A percentile compares a stretch with the other conserved stretches of the same genome.
phyloP scores from a whole-genome alignment of 2,329 filamentous ascomycete genomes.

The Xylariaceae sp. region DNA sequence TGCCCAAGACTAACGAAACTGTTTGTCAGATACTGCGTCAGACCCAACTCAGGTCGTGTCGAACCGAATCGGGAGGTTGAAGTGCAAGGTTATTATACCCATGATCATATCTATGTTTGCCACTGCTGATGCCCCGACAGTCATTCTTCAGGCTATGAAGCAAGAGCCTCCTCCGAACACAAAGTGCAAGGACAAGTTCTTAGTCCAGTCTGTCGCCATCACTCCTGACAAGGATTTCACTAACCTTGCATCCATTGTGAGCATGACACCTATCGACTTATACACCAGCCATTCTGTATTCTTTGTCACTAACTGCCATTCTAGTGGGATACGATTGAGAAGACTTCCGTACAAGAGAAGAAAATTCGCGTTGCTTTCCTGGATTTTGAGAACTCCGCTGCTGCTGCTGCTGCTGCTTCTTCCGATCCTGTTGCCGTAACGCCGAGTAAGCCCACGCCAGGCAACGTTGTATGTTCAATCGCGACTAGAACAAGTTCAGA shows the following conservation, averaged over 20 bases:
- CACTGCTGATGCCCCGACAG: conserved; percentile 42
- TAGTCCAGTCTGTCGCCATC: conserved; percentile 86
- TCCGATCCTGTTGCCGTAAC: conserved; percentile 29
- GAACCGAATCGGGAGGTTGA: conserved; percentile 86
- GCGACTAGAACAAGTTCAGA: conserved; percentile 9
- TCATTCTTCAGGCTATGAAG: conserved; percentile 97
- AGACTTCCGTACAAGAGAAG: conserved; percentile 76
- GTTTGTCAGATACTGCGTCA: conserved; percentile 79
- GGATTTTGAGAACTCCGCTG: conserved; percentile 50
- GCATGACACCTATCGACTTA: conserved; percentile 27
- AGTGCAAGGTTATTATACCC: conserved; percentile 68
- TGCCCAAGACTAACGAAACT: conserved; percentile 21
- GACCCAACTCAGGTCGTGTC: conserved; percentile 94
- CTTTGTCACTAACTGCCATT: conserved; percentile 22
- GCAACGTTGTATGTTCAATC: conserved; percentile 37
- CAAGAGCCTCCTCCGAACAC: conserved; percentile 79
- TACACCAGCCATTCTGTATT: conserved; percentile 18
- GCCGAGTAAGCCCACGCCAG: conserved; percentile 37
- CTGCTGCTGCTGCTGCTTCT: conserved; percentile 22
- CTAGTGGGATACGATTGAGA: conserved; percentile 76
- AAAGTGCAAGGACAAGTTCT: conserved; percentile 95
- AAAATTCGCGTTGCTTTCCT: conserved; percentile 94
- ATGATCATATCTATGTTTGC: conserved; percentile 4
- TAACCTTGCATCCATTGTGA: conserved; percentile 75
- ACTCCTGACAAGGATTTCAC: conserved; percentile 76